These are phyloP conservation scores for Sphagnum contortum DNA, from an alignment of 225 moss, liverwort and hornwort species.

Conservation along the genomic window DNA sequence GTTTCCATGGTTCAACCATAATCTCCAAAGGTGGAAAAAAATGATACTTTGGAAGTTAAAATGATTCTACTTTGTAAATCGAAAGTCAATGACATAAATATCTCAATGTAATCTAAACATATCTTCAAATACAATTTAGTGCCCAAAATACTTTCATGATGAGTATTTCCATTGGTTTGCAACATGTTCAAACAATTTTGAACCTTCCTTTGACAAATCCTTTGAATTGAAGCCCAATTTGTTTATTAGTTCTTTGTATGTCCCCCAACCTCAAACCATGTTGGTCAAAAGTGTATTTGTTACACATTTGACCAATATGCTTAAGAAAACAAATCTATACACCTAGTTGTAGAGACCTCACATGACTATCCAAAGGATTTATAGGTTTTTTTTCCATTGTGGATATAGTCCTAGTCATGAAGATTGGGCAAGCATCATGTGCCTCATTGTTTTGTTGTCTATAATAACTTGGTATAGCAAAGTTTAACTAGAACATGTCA, in stretches of 20 bases:
- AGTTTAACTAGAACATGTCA: background rate
- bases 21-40: background rate
- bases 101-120: background rate
- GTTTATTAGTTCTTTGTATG: background rate
- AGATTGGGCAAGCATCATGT: background rate
- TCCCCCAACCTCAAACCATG: background rate
- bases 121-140: background rate
- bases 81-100: background rate
- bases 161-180: too few species aligned
- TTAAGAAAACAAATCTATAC: background rate
- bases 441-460: background rate
- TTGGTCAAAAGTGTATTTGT: background rate
- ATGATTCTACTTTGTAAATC: background rate
- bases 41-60: too few species aligned
- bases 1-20: background rate
- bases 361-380: background rate
- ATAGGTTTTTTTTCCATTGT: background rate
- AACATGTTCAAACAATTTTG: background rate
- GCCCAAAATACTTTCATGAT: background rate
- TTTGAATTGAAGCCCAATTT: background rate
- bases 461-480: background rate
- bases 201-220: background rate
- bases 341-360: background rate
- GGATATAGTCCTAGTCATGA: constrained; percentile 5
- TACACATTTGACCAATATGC: background rate